Conservation (phyloP, 202 grass and related monocot species). For the Cymbopogon flexuosus region DNA sequence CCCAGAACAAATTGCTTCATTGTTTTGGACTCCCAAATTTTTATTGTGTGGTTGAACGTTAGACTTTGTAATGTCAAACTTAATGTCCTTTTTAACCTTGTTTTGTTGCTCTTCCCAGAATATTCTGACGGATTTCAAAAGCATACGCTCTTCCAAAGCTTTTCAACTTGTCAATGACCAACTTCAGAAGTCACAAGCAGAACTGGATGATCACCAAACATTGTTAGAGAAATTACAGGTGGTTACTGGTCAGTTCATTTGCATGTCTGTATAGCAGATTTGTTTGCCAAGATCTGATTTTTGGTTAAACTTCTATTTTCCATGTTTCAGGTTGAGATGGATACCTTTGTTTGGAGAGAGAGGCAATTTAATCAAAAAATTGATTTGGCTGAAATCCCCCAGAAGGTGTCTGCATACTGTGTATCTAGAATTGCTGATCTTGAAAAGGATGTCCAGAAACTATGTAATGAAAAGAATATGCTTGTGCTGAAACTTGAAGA, state of each 20-base stretch:
- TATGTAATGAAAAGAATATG: conserved; percentile 57
- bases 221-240: conserved; percentile 93
- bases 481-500: conserved; percentile 65
- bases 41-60: neutral
- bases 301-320: conserved; percentile 26
- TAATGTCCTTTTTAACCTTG: neutral
- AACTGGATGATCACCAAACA: conserved; percentile 44
- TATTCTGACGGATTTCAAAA: conserved; percentile 66
- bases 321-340: conserved; percentile 62
- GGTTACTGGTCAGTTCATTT: conserved; percentile 51
- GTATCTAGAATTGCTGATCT: conserved; percentile 65
- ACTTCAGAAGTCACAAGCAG: conserved; percentile 53
- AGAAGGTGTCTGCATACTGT: conserved; percentile 45
- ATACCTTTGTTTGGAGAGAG: conserved; percentile 71
- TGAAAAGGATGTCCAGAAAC: conserved; percentile 51
- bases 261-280: conserved; percentile 16
- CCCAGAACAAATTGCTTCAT: neutral
- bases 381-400: conserved; percentile 59
- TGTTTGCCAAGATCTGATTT: conserved; percentile 17
- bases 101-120: conserved; percentile 52
- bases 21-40: neutral
- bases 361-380: conserved; percentile 54
- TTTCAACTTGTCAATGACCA: conserved; percentile 56
- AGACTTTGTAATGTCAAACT: neutral
- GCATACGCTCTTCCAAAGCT: conserved; percentile 61